A percentile compares a stretch with the other conserved stretches of the same genome.
These are phyloP conservation scores for Berberis vulgaris DNA, from an alignment of 164 flowering plant species.

Conservation along the genomic window DNA sequence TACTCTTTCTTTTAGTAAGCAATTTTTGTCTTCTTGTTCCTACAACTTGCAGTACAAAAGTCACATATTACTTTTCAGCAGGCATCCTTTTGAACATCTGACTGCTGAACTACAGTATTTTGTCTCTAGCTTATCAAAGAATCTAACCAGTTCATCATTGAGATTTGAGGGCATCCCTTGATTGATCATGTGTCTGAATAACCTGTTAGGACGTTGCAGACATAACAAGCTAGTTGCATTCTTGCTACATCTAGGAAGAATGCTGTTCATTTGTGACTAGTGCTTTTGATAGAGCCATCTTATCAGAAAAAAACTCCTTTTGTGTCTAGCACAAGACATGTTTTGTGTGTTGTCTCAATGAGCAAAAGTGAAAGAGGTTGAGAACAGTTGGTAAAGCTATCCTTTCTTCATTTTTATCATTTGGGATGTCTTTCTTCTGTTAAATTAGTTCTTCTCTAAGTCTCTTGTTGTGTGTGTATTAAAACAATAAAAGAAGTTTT, in stretches of 20 bases:
- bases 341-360: not conserved
- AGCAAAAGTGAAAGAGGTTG: not conserved
- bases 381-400: not conserved
- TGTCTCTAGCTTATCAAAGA: slow-evolving; percentile 4
- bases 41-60: not conserved
- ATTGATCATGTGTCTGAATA: not conserved
- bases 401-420: not conserved
- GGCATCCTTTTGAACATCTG: slow-evolving; percentile 1
- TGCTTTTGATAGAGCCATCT: not conserved
- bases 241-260: slow-evolving; percentile 5
- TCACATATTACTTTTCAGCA: not conserved
- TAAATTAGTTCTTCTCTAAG: no score
- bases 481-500: no score
- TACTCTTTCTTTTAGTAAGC: no score
- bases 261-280: not conserved
- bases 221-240: slow-evolving; percentile 1
- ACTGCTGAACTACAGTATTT: not conserved
- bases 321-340: not conserved
- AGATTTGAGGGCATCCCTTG: not conserved
- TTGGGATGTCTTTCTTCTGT: no score
- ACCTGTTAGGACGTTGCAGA: slow-evolving; percentile 2
- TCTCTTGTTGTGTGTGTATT: no score
- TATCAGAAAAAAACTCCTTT: not conserved
- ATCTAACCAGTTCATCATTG: slow-evolving; percentile 7
- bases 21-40: no score